Base-by-base conservation (phyloP, 495 filamentous ascomycete species). In the Amorphotheca resinae region DNA sequence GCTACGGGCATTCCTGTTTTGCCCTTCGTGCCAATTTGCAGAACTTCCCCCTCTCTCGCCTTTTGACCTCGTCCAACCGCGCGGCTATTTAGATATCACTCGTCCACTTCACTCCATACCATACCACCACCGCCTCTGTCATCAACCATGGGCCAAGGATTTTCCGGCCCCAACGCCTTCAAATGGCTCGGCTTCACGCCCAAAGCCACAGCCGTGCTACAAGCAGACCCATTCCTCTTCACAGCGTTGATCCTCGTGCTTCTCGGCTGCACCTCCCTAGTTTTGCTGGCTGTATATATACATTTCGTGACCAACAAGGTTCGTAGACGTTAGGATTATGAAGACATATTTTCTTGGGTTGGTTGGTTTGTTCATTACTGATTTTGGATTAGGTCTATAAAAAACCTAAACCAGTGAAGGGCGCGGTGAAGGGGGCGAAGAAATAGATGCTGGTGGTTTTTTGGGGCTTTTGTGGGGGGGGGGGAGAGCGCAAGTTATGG, bases 121-220 rank as follows among this genome's bases (percentile, higher is more conserved):
- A n/a, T n/a, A n/a, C n/a, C n/a, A n/a, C n/a, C n/a, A n/a, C n/a
- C n/a, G n/a, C n/a, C n/a, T n/a, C n/a, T n/a, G n/a, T n/a, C n/a
- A n/a, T n/a, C n/a, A n/a, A n/a, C 7, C 7, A 55, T 55, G 52
- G 52, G 52, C 9, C 42, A 52, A 44, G 48, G 48, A 46, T 55
- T 55, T 36, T 51, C 48, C 14, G 52, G 52, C 1, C 52, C 52
- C 20, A 46, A 55, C 35, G 52, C 52, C 48, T 55, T 55, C 44
- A 49, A 55, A 20, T 54, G 50, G 43, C 48, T 54, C 37, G 40
- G 39, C 39, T 52, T 55, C 45, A 55, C 52, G 28, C 42, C 42
- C 5, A 38, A 42, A 38, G 52, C 52, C 20, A 51, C 48, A 2
- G 48, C 45, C 4, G 52, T 55, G 11, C 42, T 55, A 1, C 48